These are phyloP conservation scores for Daldinia childiae DNA, from an alignment of 495 filamentous ascomycete species.

Conservation along the genomic window DNA sequence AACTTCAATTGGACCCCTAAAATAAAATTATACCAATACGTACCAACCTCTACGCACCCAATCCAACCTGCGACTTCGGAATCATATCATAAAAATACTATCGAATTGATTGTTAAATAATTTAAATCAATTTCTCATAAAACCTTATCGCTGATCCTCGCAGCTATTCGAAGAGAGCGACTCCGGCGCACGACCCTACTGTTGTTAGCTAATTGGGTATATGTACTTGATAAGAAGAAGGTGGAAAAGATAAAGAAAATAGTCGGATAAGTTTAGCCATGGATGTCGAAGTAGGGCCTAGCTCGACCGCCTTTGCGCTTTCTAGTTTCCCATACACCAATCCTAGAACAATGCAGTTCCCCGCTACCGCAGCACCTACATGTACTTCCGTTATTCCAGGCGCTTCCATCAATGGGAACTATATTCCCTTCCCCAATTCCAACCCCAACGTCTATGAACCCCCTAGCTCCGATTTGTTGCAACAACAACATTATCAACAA, in stretches of 20 bases:
- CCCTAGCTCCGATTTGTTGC: conserved; percentile 15
- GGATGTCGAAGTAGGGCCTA: conserved; percentile 38
- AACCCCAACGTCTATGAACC: conserved; percentile 10
- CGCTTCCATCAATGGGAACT: conserved; percentile 22
- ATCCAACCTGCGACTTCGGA: conserved; percentile 22
- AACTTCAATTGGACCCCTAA: conserved; percentile 19
- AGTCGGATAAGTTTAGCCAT: conserved; percentile 10
- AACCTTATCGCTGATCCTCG: neutral
- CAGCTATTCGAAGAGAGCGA: neutral
- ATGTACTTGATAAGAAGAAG: neutral
- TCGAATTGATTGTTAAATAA: conserved; percentile 9
- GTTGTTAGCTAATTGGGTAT: neutral
- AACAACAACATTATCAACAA: conserved; percentile 13
- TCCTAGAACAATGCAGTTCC: conserved; percentile 28
- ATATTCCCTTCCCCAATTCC: conserved; percentile 1
- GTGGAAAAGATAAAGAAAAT: conserved; percentile 3
- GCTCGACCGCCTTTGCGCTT: conserved; percentile 23
- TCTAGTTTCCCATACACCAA: conserved; percentile 30
- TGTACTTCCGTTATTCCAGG: conserved; percentile 22
- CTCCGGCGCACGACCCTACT: neutral
- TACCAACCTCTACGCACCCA: conserved; percentile 10
- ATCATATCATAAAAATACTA: neutral
- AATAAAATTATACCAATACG: conserved; percentile 6
- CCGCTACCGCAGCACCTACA: conserved; percentile 24
- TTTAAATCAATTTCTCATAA: neutral